These are phyloP conservation scores for Myxozyma mucilagina DNA, from an alignment of 805 yeast species.

Conservation along the genomic window DNA sequence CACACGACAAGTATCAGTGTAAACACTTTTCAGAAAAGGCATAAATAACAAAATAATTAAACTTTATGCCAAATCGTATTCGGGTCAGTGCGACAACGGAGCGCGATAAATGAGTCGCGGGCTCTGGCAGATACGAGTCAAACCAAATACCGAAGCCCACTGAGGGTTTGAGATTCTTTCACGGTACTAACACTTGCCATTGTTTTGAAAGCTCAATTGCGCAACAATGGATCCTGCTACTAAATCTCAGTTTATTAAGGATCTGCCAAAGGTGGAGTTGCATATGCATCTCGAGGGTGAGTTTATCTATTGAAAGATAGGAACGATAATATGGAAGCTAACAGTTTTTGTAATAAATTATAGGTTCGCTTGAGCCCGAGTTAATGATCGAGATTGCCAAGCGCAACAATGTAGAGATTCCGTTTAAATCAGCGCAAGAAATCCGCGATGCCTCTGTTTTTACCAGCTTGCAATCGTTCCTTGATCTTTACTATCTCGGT, in stretches of 20 bases:
- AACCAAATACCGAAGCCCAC: background rate
- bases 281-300: conserved; percentile 81
- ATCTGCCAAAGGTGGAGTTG: conserved; percentile 84
- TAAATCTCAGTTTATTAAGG: conserved; percentile 52
- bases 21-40: too few species aligned
- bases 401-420: conserved; percentile 62
- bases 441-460: conserved; percentile 61
- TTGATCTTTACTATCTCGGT: conserved; percentile 77
- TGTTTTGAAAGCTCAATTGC: background rate
- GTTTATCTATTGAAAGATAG: background rate
- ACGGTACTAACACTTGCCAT: background rate
- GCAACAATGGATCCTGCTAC: conserved; percentile 24
- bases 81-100: background rate
- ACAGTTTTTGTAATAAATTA: background rate
- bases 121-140: conserved; percentile 3
- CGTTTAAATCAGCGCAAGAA: conserved; percentile 56
- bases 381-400: conserved; percentile 67
- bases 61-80: background rate
- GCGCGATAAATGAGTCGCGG: conserved; percentile 14
- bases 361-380: conserved; percentile 63
- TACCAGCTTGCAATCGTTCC: conserved; percentile 71
- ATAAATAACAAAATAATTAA: too few species aligned
- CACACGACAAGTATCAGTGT: too few species aligned
- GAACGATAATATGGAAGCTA: background rate
- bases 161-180: background rate